Conservation (phyloP, 148 eudicot species). For the Camellia sinensis region DNA sequence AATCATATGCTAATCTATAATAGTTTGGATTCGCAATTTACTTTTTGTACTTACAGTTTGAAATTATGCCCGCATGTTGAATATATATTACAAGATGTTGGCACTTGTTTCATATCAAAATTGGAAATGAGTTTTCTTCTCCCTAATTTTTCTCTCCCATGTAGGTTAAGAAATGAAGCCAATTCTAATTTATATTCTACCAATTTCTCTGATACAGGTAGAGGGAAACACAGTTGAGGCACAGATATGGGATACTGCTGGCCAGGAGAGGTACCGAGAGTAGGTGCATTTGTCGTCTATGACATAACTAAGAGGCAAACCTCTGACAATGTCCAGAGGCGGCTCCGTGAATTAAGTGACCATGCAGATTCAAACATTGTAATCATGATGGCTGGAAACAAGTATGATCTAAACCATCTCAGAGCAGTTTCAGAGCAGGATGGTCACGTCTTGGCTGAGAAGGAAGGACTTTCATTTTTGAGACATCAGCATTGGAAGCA, state of each 20-base stretch:
- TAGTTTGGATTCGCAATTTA: neutral
- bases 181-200: neutral
- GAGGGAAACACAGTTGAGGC: conserved; percentile 45
- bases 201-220: conserved; percentile 24
- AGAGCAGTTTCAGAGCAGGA: conserved; percentile 36
- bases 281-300: conserved; percentile 41
- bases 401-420: conserved; percentile 42
- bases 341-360: conserved; percentile 44
- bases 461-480: conserved; percentile 40
- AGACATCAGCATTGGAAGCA: conserved; percentile 48
- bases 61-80: too few relatives aligned
- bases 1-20: neutral
- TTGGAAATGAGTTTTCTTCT: neutral
- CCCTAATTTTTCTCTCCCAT: neutral
- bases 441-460: conserved; percentile 36
- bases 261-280: conserved; percentile 45
- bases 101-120: neutral
- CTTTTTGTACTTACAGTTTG: neutral
- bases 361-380: conserved; percentile 49
- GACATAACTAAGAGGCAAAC: conserved; percentile 45
- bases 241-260: conserved; percentile 50
- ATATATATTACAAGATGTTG: too few relatives aligned
- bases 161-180: neutral
- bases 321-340: conserved; percentile 38
- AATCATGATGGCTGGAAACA: conserved; percentile 48